Percentiles rank a stretch among this genome's conserved stretches.
phyloP scores from a whole-genome alignment of 1,139 yeast species.

The Hansenula sp. region DNA sequence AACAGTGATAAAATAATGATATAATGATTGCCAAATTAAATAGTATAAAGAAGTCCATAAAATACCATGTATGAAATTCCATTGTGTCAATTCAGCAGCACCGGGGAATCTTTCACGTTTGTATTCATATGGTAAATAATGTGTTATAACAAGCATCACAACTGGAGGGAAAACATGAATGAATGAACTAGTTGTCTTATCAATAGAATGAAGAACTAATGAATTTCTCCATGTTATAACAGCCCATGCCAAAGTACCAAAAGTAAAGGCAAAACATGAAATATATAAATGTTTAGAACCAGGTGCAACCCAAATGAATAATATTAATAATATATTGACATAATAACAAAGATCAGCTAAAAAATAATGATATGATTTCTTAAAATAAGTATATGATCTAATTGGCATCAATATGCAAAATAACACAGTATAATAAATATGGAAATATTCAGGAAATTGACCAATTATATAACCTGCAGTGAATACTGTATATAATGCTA shows the following conservation, averaged over 20 bases:
- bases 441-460: constrained; percentile 70
- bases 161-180: constrained; percentile 91
- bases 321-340: constrained; percentile 66
- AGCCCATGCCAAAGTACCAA: constrained; percentile 90
- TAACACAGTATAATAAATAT: constrained; percentile 64
- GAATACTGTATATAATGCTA: constrained; percentile 66
- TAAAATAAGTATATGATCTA: constrained; percentile 77
- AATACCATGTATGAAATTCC: constrained; percentile 73
- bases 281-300: constrained; percentile 65
- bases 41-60: constrained; percentile 80
- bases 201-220: constrained; percentile 84
- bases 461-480: constrained; percentile 77
- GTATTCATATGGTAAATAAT: constrained; percentile 60
- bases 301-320: constrained; percentile 83
- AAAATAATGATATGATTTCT: constrained; percentile 75
- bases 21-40: constrained; percentile 84
- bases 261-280: constrained; percentile 79
- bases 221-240: constrained; percentile 96
- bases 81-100: constrained; percentile 56
- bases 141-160: constrained; percentile 83
- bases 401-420: constrained; percentile 73
- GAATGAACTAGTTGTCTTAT: constrained; percentile 88
- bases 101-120: constrained; percentile 70
- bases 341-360: constrained; percentile 93
- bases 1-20: constrained; percentile 89